Conservation (phyloP, 2,329 filamentous ascomycete genomes). For the Xenoacremonium recifei region DNA sequence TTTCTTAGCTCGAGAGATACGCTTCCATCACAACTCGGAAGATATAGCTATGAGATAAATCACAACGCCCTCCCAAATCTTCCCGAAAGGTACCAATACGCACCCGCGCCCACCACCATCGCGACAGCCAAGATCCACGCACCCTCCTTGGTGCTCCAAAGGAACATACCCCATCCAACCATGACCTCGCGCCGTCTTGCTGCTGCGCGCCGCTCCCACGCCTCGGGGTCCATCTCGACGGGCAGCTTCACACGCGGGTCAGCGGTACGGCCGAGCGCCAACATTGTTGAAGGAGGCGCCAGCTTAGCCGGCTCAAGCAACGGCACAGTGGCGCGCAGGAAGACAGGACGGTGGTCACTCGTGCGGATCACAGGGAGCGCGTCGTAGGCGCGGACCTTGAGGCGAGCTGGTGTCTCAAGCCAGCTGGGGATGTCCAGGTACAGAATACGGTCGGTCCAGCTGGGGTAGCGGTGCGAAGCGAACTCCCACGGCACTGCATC, state of each 20-base stretch:
- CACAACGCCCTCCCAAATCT: too few species aligned
- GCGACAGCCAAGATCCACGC: constrained; percentile 44
- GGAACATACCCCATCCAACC: constrained; percentile 53
- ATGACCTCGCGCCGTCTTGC: constrained; percentile 46
- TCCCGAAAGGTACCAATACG: too few species aligned
- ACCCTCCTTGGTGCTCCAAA: constrained; percentile 54
- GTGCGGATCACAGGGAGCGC: constrained; percentile 76
- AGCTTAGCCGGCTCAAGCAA: constrained; percentile 46
- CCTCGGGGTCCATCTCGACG: constrained; percentile 51
- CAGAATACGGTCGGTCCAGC: constrained; percentile 90
- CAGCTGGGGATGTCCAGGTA: constrained; percentile 65
- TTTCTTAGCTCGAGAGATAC: too few species aligned
- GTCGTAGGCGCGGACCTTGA: constrained; percentile 65
- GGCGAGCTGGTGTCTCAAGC: constrained; percentile 26
- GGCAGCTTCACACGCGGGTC: constrained; percentile 48
- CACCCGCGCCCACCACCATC: constrained; percentile 39
- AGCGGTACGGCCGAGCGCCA: constrained; percentile 17
- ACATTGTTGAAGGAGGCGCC: constrained; percentile 27
- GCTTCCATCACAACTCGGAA: too few species aligned
- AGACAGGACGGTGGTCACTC: constrained; percentile 86
- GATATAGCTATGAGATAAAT: too few species aligned
- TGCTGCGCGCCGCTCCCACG: constrained; percentile 50
- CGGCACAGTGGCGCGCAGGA: constrained; percentile 66
- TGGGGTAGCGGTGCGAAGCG: constrained; percentile 80
- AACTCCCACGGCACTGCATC: constrained; percentile 41